Evolutionary conservation across 23 red algal genomes (phyloP), one percentile per base, ranked within the genome.

Genomic region (Gracilaria gracilis): DNA sequence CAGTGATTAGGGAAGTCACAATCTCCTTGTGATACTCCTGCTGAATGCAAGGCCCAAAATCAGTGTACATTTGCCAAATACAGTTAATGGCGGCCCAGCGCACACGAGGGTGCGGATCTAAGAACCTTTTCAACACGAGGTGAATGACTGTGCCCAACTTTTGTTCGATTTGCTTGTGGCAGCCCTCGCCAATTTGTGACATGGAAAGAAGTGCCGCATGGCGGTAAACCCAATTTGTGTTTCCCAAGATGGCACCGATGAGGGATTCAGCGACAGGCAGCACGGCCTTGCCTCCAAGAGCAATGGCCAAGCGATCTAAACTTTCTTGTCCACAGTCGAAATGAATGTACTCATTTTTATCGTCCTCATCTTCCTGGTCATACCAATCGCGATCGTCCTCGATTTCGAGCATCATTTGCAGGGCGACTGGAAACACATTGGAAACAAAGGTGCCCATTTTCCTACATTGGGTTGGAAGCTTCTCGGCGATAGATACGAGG

Each of bases 1-100:
- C 84, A 62, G 69, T 61, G 29, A 96, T 88, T 2, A 99, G 83
- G 15, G 89, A 66, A 2, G 85, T 91, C 27, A 99, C 80, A 44
- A 99, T 92, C 25, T 59, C 71, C 61, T 35, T 53, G 51, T 99
- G 97, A 37, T 83, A 95, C 55, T 95, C 88, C 62, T 84, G 61
- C 73, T 99, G 97, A 62, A 99, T 95, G 31, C 64, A 57, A 28
- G 93, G 93, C 38, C 92, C 97, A 53, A 99, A 99, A 84, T 99
- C 97, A 31, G 97, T 99, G 66, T 94, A 95, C 97, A 99, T 99
- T 81, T 99, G 97, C 12, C 97, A 93, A 44, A 99, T 94, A 80
- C 97, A 99, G 38, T 99, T 96, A 80, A 99, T 95, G 17, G 97
- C 97, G 23, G 97, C 97, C 97, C 97, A 99, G 42, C 97, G 97